Percentiles rank a stretch among this genome's conserved stretches.
Conservation (phyloP, 2,329 filamentous ascomycete genomes). For the Colletotrichum cereale region DNA sequence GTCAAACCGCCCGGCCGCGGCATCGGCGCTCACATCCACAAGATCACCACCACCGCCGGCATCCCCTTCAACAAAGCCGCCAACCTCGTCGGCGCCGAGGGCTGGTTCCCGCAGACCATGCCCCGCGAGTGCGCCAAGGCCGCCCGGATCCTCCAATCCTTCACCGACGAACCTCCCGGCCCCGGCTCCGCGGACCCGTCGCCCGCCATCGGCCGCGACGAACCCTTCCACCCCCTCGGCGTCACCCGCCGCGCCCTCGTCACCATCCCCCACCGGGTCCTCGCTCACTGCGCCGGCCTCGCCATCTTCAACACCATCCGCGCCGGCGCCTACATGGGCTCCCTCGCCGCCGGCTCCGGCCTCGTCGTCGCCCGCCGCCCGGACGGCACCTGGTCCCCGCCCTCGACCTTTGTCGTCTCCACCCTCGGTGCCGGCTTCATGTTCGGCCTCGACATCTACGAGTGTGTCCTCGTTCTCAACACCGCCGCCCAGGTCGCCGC, state of each 20-base stretch:
- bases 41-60: slow-evolving; percentile 74
- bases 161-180: slow-evolving; percentile 65
- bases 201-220: slow-evolving; percentile 37
- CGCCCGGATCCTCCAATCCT: slow-evolving; percentile 78
- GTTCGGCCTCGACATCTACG: slow-evolving; percentile 80
- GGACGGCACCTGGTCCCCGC: slow-evolving; percentile 77
- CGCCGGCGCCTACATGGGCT: slow-evolving; percentile 66
- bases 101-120: slow-evolving; percentile 80
- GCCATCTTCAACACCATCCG: slow-evolving; percentile 75
- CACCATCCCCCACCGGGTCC: slow-evolving; percentile 59
- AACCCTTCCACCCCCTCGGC: slow-evolving; percentile 50
- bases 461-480: slow-evolving; percentile 82
- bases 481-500: slow-evolving; percentile 74
- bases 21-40: slow-evolving; percentile 72
- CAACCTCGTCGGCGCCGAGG: slow-evolving; percentile 77
- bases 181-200: slow-evolving; percentile 35
- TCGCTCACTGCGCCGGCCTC: slow-evolving; percentile 68
- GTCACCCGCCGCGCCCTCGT: slow-evolving; percentile 50
- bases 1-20: slow-evolving; percentile 21
- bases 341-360: slow-evolving; percentile 71
- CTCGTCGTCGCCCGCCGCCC: slow-evolving; percentile 68
- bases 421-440: slow-evolving; percentile 79
- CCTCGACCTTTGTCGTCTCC: slow-evolving; percentile 78
- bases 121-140: slow-evolving; percentile 83
- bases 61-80: slow-evolving; percentile 76